Conservation (phyloP, 2,329 filamentous ascomycete species). For the Pseudocercospora cruenta region DNA sequence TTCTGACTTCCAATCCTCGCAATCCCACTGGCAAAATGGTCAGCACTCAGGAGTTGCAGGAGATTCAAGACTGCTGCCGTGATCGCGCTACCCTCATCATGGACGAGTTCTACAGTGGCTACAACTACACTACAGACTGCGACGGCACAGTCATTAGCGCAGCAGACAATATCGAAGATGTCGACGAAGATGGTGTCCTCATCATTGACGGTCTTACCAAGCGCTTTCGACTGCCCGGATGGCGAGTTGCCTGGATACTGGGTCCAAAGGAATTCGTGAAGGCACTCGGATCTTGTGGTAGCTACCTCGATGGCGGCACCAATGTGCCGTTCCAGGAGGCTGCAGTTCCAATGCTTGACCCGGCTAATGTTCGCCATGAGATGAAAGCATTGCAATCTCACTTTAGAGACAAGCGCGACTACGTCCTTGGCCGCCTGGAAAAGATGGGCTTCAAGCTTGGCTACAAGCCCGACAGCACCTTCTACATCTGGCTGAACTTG, state of each 20-base stretch:
- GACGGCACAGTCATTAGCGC: slow-evolving; percentile 88
- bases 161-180: slow-evolving; percentile 86
- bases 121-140: slow-evolving; percentile 93
- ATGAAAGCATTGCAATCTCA: slow-evolving; percentile 89
- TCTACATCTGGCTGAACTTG: slow-evolving; percentile 82
- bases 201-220: slow-evolving; percentile 96
- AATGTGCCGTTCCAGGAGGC: slow-evolving; percentile 96
- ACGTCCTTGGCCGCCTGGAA: slow-evolving; percentile 75
- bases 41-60: slow-evolving; percentile 77
- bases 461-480: slow-evolving; percentile 85
- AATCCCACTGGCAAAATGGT: slow-evolving; percentile 93
- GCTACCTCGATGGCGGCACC: slow-evolving; percentile 91
- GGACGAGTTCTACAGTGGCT: slow-evolving; percentile 92
- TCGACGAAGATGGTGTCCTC: slow-evolving; percentile 80
- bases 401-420: slow-evolving; percentile 93
- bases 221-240: slow-evolving; percentile 92
- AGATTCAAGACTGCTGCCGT: slow-evolving; percentile 92
- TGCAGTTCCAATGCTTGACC: slow-evolving; percentile 90
- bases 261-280: slow-evolving; percentile 91
- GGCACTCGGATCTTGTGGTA: slow-evolving; percentile 88
- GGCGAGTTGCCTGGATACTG: slow-evolving; percentile 92
- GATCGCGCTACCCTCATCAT: slow-evolving; percentile 89
- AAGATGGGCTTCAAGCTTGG: slow-evolving; percentile 83
- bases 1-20: slow-evolving; percentile 91
- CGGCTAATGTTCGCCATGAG: slow-evolving; percentile 74